Conservation (phyloP, 2,329 filamentous ascomycete species). For the Xylaria sp. region DNA sequence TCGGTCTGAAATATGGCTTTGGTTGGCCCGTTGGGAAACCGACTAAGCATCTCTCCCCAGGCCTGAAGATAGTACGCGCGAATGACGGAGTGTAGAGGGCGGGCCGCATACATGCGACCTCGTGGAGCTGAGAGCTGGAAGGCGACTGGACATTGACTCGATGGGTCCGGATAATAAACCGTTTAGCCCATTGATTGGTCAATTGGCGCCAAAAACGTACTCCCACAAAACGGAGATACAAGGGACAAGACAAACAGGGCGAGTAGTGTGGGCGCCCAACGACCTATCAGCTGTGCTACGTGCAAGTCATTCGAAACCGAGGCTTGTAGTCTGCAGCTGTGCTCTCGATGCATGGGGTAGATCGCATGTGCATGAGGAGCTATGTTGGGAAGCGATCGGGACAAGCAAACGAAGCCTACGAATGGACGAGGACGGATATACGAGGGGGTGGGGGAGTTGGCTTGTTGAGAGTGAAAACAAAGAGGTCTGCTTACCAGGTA, state of each 20-base stretch:
- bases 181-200: conserved; percentile 38
- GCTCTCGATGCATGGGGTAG: conserved; percentile 44
- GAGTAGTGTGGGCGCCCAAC: conserved; percentile 42
- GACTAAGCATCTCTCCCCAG: conserved; percentile 25
- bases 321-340: conserved; percentile 42
- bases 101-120: conserved; percentile 39
- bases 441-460: conserved; percentile 16
- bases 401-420: conserved; percentile 21
- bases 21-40: conserved; percentile 34
- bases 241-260: conserved; percentile 43
- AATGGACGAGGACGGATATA: conserved; percentile 24
- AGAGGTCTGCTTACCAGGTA: conserved; percentile 78
- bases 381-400: conserved; percentile 28
- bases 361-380: conserved; percentile 36
- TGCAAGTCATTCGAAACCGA: conserved; percentile 39
- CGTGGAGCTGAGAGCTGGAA: conserved; percentile 30
- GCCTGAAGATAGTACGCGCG: conserved; percentile 33
- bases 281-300: conserved; percentile 51
- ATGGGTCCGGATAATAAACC: conserved; percentile 30
- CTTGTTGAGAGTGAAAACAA: conserved; percentile 33
- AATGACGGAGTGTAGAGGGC: conserved; percentile 36
- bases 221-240: conserved; percentile 35
- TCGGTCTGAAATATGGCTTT: conserved; percentile 45
- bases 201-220: conserved; percentile 34
- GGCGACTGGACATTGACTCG: conserved; percentile 34